A percentile compares a stretch with the other conserved stretches of the same genome.
Evolutionary conservation across 805 yeast species (phyloP).

Genomic region (Candida insectalens): DNA sequence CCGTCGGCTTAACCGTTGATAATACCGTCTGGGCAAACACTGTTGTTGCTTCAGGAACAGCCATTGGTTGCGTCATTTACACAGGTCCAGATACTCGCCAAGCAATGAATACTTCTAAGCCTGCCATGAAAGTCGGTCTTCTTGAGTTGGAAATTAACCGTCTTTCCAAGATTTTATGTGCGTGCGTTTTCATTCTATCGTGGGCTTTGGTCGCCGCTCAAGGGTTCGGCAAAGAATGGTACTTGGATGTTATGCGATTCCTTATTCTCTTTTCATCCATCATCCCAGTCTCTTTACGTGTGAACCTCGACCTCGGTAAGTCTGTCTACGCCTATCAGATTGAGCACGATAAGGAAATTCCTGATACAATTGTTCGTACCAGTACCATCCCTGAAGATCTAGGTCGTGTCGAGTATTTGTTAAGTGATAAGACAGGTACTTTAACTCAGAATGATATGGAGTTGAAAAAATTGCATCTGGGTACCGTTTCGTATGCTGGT

Average conservation of each 20-base stretch:
- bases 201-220: constrained; percentile 69
- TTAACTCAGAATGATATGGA: constrained; percentile 98
- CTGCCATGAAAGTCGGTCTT: constrained; percentile 83
- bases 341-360: constrained; percentile 74
- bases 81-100: constrained; percentile 94
- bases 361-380: constrained; percentile 88
- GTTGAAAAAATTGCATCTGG: constrained; percentile 83
- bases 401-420: constrained; percentile 87
- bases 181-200: constrained; percentile 73
- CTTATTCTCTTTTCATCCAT: constrained; percentile 88
- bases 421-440: constrained; percentile 95
- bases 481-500: constrained; percentile 84
- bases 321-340: constrained; percentile 94
- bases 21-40: constrained; percentile 98
- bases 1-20: constrained; percentile 68
- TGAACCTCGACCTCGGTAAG: constrained; percentile 89
- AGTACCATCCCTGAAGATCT: constrained; percentile 97
- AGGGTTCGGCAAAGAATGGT: constrained; percentile 69
- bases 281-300: constrained; percentile 92
- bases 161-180: constrained; percentile 80
- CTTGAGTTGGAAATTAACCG: constrained; percentile 85
- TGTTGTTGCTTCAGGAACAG: constrained; percentile 88
- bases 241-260: constrained; percentile 82
- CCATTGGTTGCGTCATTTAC: constrained; percentile 78
- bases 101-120: constrained; percentile 81